Base-by-base conservation (phyloP, 805 yeast species). In the Metschnikowia borealis region DNA sequence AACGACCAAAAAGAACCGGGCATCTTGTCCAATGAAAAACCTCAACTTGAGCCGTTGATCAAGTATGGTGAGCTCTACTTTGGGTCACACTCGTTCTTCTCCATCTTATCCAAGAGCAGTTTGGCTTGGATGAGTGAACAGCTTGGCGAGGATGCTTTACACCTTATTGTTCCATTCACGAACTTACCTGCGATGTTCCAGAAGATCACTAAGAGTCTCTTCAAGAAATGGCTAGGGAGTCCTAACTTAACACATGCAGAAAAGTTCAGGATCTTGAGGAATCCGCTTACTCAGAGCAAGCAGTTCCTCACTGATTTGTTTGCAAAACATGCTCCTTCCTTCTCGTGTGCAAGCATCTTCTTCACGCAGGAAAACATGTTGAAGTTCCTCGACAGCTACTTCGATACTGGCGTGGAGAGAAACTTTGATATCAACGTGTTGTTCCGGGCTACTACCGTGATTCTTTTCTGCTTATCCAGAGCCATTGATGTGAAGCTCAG, bases 1-100 rank as follows among this genome's bases (percentile, higher is more conserved):
- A 13, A 10, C 10, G 34, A 44, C 3, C 33, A 36, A 17, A 36
- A 36, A 5, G n/a, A 17, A 3, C 17, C 39, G 2, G 40, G 21
- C 2, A 7, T 23, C 8, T 2, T 7, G 14, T 14, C 21, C 7
- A 18, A 23, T 8, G 36, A 44, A 20, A 35, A 33, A 13, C 32
- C 38, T 3, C 13, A 26, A 14, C 40, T 35, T 15, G 39, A 35
- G 39, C 46, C 46, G 10, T 35, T 35, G 33, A 44, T 44, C 32
- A 48, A 48, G 43, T 43, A 26, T 6, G 49, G 38, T 11, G 54
- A 50, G 43, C 63, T 64, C 29, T 72, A 60, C 48, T 62, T 65
- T 36, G 76, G 74, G 6, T 57, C 67, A 26, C 77, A 72, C 50
- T 70, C 75, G 14, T 62, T 69, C 36, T 48, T 69, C 47, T 61